Base-by-base conservation (phyloP, 192 early-diverging fungal genomes). In the Entrophospora sp. region DNA sequence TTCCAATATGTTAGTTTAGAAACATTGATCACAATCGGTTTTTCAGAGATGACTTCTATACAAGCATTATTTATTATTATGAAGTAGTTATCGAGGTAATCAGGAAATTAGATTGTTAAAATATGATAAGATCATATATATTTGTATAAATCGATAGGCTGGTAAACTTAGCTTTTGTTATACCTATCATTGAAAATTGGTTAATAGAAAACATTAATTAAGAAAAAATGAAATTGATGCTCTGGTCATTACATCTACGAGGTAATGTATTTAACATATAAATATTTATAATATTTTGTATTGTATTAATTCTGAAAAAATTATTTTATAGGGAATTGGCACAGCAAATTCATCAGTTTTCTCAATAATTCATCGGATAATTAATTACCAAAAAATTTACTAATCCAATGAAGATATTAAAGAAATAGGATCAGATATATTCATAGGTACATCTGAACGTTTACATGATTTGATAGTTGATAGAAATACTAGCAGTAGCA, bases 11-110 rank as follows among this genome's bases (percentile, higher is more conserved):
- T 13, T 61, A 81, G 80, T 28, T 73, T 88, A 6, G 80, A 85
- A 9, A 79, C 81, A 1, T 70, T 93, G 2, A 55, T 57, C 6
- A 74, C 76, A 28, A 76, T 92, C 48, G 91, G 89, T 4, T 98
- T 93, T 69, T 69, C 82, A 5, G 73, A 83, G 36, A 96, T 94
- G 92, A 99, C 94, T 2, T 94, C 95, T 3, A 93, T 96, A 18
- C 96, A 99, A 75, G 84, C 91, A 0, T 97, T 68, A 75, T 93
- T 73, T 82, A 88, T 66, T 85, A 91, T 71, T 92, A 94, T 72
- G 96, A 99, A 75, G 95, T 99, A 0, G 89, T 99, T 4, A 93
- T 96, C 10, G 93, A 96, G 70, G 85, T 83, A 73, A 27, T 1
- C 9, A n/a, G n/a, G n/a, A n/a, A n/a, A n/a, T n/a, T n/a, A n/a